Percentiles rank a stretch among this genome's conserved stretches.
These are phyloP conservation scores for Colletotrichum cereale DNA, from an alignment of 2,329 filamentous ascomycete species.

Conservation along the genomic window DNA sequence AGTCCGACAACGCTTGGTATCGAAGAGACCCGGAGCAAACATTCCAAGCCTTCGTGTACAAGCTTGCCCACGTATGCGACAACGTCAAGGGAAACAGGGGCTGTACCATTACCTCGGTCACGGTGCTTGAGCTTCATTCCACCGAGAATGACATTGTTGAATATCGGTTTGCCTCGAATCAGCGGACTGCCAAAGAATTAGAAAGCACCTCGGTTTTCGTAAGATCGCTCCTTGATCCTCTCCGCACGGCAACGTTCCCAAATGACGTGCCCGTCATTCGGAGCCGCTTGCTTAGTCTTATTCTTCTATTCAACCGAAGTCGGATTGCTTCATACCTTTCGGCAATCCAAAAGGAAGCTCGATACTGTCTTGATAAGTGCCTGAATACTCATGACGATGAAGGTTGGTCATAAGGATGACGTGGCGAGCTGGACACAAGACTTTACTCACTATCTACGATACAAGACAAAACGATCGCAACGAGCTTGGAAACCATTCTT, in stretches of 20 bases:
- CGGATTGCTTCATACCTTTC: neutral
- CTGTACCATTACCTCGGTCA: conserved; percentile 47
- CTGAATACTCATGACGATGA: neutral
- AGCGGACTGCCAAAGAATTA: neutral
- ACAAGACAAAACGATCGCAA: neutral
- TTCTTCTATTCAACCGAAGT: neutral
- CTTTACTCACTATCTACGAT: neutral
- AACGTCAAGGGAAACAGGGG: conserved; percentile 42
- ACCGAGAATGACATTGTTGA: conserved; percentile 40
- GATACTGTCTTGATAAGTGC: neutral
- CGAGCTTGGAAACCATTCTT: neutral
- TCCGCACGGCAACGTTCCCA: neutral
- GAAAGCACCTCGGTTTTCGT: neutral
- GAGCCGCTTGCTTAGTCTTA: neutral
- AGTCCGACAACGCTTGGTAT: neutral
- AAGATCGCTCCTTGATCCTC: neutral
- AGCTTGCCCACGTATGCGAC: conserved; percentile 49
- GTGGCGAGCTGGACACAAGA: neutral
- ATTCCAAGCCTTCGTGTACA: conserved; percentile 48
- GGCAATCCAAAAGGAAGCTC: neutral
- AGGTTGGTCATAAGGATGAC: neutral
- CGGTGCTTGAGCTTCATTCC: conserved; percentile 44
- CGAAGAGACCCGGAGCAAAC: conserved; percentile 39
- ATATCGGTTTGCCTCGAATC: conserved; percentile 50
- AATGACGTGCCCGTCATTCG: neutral